phyloP scores from a whole-genome alignment of 768 basidiomycete genomes.

The Rhizopogon sp. region DNA sequence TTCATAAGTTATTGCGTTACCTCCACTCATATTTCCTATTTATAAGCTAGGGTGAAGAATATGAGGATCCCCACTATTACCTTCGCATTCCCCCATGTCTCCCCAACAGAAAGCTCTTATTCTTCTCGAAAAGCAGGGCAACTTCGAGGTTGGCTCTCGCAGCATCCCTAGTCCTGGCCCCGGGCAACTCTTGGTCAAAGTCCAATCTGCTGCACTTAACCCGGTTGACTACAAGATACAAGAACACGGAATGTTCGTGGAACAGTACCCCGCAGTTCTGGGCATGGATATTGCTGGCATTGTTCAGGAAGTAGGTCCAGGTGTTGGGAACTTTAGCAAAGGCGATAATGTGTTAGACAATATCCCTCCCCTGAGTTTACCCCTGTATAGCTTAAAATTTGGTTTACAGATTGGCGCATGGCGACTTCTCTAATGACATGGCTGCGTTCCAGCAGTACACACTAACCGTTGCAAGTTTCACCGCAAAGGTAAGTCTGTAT shows the following conservation, averaged over 20 bases:
- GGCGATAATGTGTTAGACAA: constrained; percentile 36
- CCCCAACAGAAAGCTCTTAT: constrained; percentile 25
- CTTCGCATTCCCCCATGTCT: constrained; percentile 13
- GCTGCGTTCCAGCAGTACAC: constrained; percentile 38
- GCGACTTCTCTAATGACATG: constrained; percentile 21
- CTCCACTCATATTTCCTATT: background rate
- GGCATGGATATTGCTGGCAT: constrained; percentile 34
- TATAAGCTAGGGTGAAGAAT: no score
- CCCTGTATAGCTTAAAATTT: constrained; percentile 13
- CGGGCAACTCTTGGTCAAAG: constrained; percentile 37
- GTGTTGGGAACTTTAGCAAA: constrained; percentile 27
- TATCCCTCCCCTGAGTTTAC: background rate
- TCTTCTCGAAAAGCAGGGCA: constrained; percentile 17
- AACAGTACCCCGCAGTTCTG: constrained; percentile 30
- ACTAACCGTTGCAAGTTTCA: constrained; percentile 23
- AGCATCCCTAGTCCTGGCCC: constrained; percentile 28
- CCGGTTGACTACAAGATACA: constrained; percentile 41
- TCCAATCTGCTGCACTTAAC: constrained; percentile 37
- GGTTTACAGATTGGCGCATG: constrained; percentile 26
- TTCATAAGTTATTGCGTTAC: no score
- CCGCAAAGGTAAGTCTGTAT: constrained; percentile 30
- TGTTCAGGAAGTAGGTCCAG: constrained; percentile 34
- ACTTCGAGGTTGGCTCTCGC: constrained; percentile 24
- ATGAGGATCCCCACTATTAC: background rate
- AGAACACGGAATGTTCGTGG: constrained; percentile 22